Base-by-base conservation (phyloP, 768 basidiomycete genomes). In the Lyophyllum atratum region DNA sequence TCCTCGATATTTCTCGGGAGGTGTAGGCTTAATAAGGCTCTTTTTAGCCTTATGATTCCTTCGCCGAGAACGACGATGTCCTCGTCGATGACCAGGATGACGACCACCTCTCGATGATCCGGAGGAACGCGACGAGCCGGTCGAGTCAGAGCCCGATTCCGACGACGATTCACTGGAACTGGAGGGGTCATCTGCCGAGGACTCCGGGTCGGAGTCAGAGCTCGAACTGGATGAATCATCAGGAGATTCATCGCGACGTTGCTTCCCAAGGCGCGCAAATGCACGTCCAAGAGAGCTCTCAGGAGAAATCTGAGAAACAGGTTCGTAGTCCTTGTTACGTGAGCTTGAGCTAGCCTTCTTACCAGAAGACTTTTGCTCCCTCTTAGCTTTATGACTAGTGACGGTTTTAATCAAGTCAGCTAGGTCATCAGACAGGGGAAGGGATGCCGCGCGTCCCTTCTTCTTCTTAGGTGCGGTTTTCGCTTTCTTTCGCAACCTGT, bases 1-100 rank as follows among this genome's bases (percentile, higher is more conserved):
- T 0, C 65, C 65, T 21, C 58, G 49, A 42, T 69, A 69, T n/a
- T 55, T 54, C 2, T 46, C 52, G 2, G 65, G 66, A 24, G 58
- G 56, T 0, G 58, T 59, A 1, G 60, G 64, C 42, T 65, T 66
- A 33, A 68, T 29, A 25, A 53, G 54, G 14, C 46, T 15, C 50
- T 56, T 64, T 26, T 5, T 29, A 21, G 40, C 1, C 22, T 21
- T 19, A 4, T 12, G 31, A 10, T 29, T 48, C 4, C 28, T 17
- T 29, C 47, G 47, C 15, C 28, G 22, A 25, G 21, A 15, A 25
- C 25, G 45, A 8, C 24, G 22, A 11, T 28, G 2, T 24, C 19
- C 5, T 2, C 11, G 47, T 9, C 26, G 17, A 1, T 29, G 8
- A 48, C 19, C 17, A 12, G 11, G 47, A 6, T 11, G 17, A 22